A percentile compares a stretch with the other conserved stretches of the same genome.
Conservation (phyloP, 208 protist species). For the Blechomonas ayalai region DNA sequence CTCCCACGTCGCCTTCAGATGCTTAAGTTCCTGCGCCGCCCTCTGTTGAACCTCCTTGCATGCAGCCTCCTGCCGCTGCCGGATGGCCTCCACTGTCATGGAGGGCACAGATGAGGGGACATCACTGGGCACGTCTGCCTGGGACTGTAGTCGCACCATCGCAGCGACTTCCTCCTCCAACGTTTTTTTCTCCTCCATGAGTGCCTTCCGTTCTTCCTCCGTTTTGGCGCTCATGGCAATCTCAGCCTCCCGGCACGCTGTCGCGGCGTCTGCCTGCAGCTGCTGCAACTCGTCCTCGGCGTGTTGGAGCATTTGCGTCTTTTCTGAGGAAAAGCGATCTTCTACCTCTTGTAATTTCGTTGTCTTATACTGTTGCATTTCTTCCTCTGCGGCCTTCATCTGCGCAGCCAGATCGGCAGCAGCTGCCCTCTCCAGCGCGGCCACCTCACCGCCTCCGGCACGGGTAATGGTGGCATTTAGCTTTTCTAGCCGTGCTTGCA, state of each 20-base stretch:
- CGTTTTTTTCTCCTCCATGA: not conserved
- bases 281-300: too few species aligned
- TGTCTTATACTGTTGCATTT: slow-evolving; percentile 8
- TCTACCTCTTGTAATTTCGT: slow-evolving; percentile 9
- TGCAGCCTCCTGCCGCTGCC: slow-evolving; percentile 6
- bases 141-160: too few species aligned
- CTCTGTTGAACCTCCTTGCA: slow-evolving; percentile 2
- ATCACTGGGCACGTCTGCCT: slow-evolving; percentile 4
- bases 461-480: slow-evolving; percentile 11
- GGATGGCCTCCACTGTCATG: slow-evolving; percentile 2
- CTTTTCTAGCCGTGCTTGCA: slow-evolving; percentile 21
- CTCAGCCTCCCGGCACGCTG: too few species aligned
- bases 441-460: slow-evolving; percentile 5
- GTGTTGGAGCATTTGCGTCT: too few species aligned
- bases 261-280: not conserved
- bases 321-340: too few species aligned
- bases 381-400: slow-evolving; percentile 8
- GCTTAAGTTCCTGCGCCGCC: slow-evolving; percentile 7
- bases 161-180: not conserved
- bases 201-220: not conserved
- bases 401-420: slow-evolving; percentile 4
- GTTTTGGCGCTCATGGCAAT: not conserved
- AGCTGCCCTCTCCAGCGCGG: slow-evolving; percentile 9
- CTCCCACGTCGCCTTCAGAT: slow-evolving; percentile 2
- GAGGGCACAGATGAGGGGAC: slow-evolving; percentile 1